Conservation (phyloP, 176 grass and related monocot species). For the Hordeum vulgare region MorexV3_pseudomolecules_assembly NC_058524.1:42524268-42524767, state of each 20-base stretch:
- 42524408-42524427: too few relatives aligned
- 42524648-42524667: constrained; percentile 51
- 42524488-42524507: too few relatives aligned
- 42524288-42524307: not conserved
- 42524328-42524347: not conserved
- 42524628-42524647: constrained; percentile 77
- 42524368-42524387: too few relatives aligned
- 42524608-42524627: constrained; percentile 86
- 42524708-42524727: too few relatives aligned
- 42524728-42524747: constrained; percentile 83
- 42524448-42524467: too few relatives aligned
- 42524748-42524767: constrained; percentile 84
- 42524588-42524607: constrained; percentile 66
- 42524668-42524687: not conserved
- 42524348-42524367: constrained; percentile 22
- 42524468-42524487: too few relatives aligned
- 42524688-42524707: constrained; percentile 25
- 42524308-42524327: constrained; percentile 9
- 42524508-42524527: not conserved
- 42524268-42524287: not conserved
- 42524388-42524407: too few relatives aligned
- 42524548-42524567: not conserved
- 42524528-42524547: constrained; percentile 3
- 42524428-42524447: too few relatives aligned
- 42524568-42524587: constrained; percentile 80